Evolutionary conservation across 768 basidiomycete species (phyloP).

Genomic region (Cystobasidium onofrii): DNA sequence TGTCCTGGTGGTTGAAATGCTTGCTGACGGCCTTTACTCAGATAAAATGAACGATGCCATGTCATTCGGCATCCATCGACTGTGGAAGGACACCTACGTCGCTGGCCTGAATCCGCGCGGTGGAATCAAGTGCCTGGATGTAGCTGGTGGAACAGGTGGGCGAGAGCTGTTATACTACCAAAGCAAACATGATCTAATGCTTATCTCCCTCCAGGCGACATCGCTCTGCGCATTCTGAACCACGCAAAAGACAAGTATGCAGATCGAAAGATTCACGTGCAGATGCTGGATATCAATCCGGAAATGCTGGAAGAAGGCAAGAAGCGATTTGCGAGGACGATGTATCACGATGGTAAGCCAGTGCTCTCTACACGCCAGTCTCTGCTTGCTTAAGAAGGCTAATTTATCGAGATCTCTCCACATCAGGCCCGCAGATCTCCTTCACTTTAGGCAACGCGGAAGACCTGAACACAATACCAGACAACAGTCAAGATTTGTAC

Average conservation of each 20-base stretch:
- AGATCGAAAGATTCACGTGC: slow-evolving; percentile 79
- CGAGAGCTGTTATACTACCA: neutral
- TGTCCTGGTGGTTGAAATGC: neutral
- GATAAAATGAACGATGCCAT: slow-evolving; percentile 99
- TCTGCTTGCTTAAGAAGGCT: slow-evolving; percentile 50
- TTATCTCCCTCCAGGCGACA: slow-evolving; percentile 55
- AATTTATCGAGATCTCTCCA: too few species aligned
- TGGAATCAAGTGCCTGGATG: slow-evolving; percentile 69
- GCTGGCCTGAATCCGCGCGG: slow-evolving; percentile 52
- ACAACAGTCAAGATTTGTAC: slow-evolving; percentile 85
- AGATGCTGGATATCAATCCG: slow-evolving; percentile 85
- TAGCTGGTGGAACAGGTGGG: slow-evolving; percentile 79
- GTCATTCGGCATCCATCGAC: slow-evolving; percentile 85
- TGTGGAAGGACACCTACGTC: slow-evolving; percentile 86
- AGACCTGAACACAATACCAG: slow-evolving; percentile 61
- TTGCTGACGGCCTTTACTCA: neutral
- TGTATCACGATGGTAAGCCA: slow-evolving; percentile 84
- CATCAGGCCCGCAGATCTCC: slow-evolving; percentile 52
- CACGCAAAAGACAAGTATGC: slow-evolving; percentile 77
- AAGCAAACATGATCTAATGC: neutral
- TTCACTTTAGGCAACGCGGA: slow-evolving; percentile 94
- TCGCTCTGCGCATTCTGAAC: slow-evolving; percentile 87
- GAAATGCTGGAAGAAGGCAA: slow-evolving; percentile 91
- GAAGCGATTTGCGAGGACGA: slow-evolving; percentile 85
- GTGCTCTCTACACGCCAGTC: neutral